A percentile compares a stretch with the other conserved stretches of the same genome.
These are phyloP conservation scores for Celoporthe dispersa DNA, from an alignment of 2,329 filamentous ascomycete genomes.

Conservation along the genomic window DNA sequence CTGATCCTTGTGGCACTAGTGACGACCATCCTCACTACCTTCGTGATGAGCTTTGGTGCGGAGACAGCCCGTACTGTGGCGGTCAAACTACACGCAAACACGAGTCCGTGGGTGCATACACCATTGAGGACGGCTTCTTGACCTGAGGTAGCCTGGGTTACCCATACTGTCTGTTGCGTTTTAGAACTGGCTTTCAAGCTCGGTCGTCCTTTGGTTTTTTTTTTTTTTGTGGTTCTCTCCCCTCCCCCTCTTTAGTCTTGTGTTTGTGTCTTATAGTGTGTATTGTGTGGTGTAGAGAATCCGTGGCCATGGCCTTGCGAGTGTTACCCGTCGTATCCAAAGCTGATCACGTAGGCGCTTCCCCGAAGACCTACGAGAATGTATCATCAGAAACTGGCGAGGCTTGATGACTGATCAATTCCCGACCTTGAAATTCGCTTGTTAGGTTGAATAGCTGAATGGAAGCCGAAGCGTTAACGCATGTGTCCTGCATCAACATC, in stretches of 20 bases:
- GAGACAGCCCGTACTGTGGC: constrained; percentile 24
- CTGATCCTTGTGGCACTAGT: constrained; percentile 22
- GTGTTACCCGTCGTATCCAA: background rate
- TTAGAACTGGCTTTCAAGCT: background rate
- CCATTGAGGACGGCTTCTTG: constrained; percentile 18
- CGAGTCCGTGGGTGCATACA: constrained; percentile 17
- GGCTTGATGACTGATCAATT: background rate
- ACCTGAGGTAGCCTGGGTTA: background rate
- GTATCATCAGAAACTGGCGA: background rate
- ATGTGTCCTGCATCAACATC: background rate
- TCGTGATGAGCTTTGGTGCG: constrained; percentile 13
- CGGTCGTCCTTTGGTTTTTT: background rate
- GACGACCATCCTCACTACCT: constrained; percentile 21
- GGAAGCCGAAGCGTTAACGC: background rate
- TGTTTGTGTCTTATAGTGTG: background rate
- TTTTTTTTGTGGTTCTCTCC: too few species aligned
- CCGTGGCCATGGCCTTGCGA: background rate
- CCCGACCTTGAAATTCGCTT: background rate
- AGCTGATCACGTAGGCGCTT: background rate
- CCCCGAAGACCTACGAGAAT: background rate
- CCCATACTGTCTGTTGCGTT: background rate
- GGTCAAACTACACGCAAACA: constrained; percentile 19
- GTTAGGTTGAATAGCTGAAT: background rate
- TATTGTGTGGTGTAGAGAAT: background rate
- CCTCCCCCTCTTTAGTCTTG: background rate